These are phyloP conservation scores for Ceratobasidium sp. DNA, from an alignment of 1,284 basidiomycete species.

Conservation along the genomic window DNA sequence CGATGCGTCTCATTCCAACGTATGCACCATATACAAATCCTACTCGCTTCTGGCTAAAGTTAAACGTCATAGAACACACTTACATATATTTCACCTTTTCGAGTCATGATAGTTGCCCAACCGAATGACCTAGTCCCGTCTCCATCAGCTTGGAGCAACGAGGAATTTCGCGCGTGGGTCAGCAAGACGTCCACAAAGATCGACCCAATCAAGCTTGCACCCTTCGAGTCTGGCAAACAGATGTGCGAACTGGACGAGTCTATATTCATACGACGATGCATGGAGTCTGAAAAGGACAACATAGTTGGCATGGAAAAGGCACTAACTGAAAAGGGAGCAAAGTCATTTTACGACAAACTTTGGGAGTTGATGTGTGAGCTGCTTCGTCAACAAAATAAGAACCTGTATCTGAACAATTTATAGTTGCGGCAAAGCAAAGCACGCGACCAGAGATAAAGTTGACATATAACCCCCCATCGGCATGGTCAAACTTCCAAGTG, in stretches of 20 bases:
- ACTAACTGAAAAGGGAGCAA: conserved; percentile 34
- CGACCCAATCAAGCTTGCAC: conserved; percentile 28
- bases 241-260: conserved; percentile 33
- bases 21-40: no score
- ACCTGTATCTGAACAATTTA: background rate
- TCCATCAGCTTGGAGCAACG: conserved; percentile 34
- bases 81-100: conserved; percentile 35
- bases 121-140: background rate
- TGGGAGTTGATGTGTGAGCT: conserved; percentile 29
- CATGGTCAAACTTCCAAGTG: conserved; percentile 36
- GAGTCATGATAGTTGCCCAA: conserved; percentile 12
- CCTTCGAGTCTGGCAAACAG: conserved; percentile 35
- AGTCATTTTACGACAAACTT: conserved; percentile 35
- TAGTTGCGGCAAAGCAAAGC: conserved; percentile 37
- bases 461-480: conserved; percentile 19
- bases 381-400: background rate
- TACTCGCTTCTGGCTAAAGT: no score
- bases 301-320: conserved; percentile 20
- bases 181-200: conserved; percentile 28
- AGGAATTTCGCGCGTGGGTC: conserved; percentile 32
- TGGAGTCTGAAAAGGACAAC: conserved; percentile 32
- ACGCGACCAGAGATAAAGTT: conserved; percentile 15
- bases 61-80: conserved; percentile 13
- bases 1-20: conserved; percentile 48
- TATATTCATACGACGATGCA: conserved; percentile 32